A percentile compares a stretch with the other conserved stretches of the same genome.
phyloP scores from a whole-genome alignment of 2,329 filamentous ascomycete genomes.

The Aspergillus aculeatus region DNA sequence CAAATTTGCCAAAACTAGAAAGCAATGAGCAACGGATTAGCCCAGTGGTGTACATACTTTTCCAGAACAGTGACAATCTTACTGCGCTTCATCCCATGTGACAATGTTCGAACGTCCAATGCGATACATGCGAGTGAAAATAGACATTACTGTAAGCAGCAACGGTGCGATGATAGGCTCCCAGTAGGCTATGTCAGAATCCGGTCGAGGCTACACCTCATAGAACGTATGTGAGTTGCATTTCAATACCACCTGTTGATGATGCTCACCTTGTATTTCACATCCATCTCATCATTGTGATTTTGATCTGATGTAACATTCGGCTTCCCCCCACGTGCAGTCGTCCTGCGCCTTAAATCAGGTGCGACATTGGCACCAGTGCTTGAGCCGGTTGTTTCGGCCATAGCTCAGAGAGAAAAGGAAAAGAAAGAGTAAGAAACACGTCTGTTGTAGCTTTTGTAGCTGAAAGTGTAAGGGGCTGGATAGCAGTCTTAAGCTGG shows the following conservation, averaged over 20 bases:
- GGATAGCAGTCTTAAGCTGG: slow-evolving; percentile 3
- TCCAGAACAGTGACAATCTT: slow-evolving; percentile 33
- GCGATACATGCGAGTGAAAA: slow-evolving; percentile 67
- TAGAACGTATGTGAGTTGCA: background rate
- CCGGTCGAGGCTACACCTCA: slow-evolving; percentile 31
- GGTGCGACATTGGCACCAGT: slow-evolving; percentile 35
- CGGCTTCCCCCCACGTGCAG: slow-evolving; percentile 32
- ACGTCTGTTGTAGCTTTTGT: slow-evolving; percentile 8
- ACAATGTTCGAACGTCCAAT: slow-evolving; percentile 69
- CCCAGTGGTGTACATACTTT: background rate
- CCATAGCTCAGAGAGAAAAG: slow-evolving; percentile 26
- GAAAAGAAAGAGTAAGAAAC: background rate
- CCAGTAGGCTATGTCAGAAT: slow-evolving; percentile 53
- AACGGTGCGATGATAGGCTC: slow-evolving; percentile 64
- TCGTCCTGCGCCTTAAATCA: slow-evolving; percentile 45
- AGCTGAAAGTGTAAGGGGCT: slow-evolving; percentile 12
- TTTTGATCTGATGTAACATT: slow-evolving; percentile 21
- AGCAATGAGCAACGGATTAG: slow-evolving; percentile 8
- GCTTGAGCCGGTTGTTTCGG: slow-evolving; percentile 33
- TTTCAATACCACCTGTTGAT: background rate
- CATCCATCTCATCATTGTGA: slow-evolving; percentile 37
- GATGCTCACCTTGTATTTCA: slow-evolving; percentile 34
- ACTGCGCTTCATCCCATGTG: slow-evolving; percentile 76
- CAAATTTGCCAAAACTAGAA: slow-evolving; percentile 70
- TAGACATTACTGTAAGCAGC: slow-evolving; percentile 61